phyloP scores from a whole-genome alignment of 176 grass and related monocot species.

The Zea luxurians region DNA sequence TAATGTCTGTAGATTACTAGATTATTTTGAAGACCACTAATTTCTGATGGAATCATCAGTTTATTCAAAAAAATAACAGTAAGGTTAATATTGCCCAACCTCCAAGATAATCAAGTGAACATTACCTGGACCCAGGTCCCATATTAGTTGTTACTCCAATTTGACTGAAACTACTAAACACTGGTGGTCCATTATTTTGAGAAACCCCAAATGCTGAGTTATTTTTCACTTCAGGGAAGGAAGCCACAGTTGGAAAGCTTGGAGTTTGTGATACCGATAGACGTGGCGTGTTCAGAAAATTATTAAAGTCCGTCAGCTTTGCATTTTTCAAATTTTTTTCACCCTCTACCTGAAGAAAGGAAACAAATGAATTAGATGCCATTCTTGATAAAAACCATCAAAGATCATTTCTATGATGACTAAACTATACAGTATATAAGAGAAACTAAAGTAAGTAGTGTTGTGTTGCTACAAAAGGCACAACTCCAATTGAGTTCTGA shows the following conservation, averaged over 20 bases:
- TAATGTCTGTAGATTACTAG: background rate
- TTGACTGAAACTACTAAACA: conserved; percentile 86
- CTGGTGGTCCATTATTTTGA: conserved; percentile 62
- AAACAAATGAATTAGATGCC: conserved; percentile 16
- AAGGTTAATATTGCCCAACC: background rate
- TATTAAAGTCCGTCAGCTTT: conserved; percentile 82
- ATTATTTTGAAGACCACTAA: background rate
- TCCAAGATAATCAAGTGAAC: conserved; percentile 15
- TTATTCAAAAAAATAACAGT: conserved; percentile 23
- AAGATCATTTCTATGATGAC: conserved; percentile 7
- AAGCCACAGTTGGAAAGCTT: conserved; percentile 40
- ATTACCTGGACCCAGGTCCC: conserved; percentile 50
- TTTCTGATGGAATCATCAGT: background rate
- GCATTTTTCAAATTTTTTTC: conserved; percentile 80
- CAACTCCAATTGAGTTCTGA: background rate
- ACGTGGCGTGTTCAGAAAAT: conserved; percentile 60
- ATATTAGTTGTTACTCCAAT: conserved; percentile 53
- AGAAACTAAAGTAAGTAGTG: background rate
- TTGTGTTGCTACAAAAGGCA: background rate
- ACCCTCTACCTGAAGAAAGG: conserved; percentile 64
- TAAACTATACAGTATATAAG: background rate
- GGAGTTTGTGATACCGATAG: conserved; percentile 35
- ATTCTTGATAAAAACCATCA: conserved; percentile 22
- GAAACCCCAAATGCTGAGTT: conserved; percentile 40
- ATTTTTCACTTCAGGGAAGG: conserved; percentile 47